A percentile compares a stretch with the other conserved stretches of the same genome.
Evolutionary conservation across 2,329 filamentous ascomycete genomes (phyloP).

Genomic region (Aspergillus sojae): DNA sequence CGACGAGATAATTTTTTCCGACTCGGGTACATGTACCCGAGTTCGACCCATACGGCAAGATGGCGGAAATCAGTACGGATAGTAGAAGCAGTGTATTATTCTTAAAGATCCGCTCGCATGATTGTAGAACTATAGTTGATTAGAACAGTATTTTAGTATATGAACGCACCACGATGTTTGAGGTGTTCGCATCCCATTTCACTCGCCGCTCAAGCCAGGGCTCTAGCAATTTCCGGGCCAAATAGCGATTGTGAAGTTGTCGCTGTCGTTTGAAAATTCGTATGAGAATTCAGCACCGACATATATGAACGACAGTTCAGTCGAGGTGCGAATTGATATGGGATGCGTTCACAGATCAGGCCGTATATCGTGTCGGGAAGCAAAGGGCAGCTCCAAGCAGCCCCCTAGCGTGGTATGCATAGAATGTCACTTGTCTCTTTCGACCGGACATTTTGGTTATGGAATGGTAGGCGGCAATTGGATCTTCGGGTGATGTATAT

Average conservation of each 20-base stretch:
- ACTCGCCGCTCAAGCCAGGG: not conserved
- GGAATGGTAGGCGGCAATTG: not conserved
- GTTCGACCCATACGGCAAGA: not conserved
- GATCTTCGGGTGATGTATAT: not conserved
- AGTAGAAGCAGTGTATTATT: not conserved
- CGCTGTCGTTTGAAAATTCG: not conserved
- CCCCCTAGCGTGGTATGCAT: not conserved
- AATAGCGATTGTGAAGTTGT: not conserved
- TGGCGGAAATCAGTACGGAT: not conserved
- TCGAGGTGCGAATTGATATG: not conserved
- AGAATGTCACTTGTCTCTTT: not conserved
- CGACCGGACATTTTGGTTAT: not conserved
- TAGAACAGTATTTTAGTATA: not conserved
- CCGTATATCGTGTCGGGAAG: not conserved
- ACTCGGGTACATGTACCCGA: conserved; percentile 11
- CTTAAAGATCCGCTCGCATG: not conserved
- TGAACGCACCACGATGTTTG: not conserved
- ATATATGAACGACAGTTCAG: not conserved
- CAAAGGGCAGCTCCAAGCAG: not conserved
- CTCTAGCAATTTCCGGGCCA: not conserved
- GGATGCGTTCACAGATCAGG: not conserved
- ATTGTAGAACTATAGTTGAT: not conserved
- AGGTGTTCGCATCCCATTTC: not conserved
- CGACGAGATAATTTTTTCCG: not conserved
- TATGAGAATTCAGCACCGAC: not conserved